phyloP scores from a whole-genome alignment of 2,329 filamentous ascomycete genomes.

The Madurella fahalii region DNA sequence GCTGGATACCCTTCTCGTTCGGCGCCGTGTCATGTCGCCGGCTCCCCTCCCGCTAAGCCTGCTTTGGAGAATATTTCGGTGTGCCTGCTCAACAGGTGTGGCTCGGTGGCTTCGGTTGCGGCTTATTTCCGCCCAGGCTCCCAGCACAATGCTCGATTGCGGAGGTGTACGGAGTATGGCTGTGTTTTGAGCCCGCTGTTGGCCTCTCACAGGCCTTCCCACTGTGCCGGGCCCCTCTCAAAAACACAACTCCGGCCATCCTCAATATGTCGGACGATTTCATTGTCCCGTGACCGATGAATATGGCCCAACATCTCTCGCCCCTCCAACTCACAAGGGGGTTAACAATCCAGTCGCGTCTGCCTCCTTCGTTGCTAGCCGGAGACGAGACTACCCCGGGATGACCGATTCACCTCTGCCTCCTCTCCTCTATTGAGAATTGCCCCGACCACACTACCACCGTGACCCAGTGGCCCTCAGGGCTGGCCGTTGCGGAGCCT shows the following conservation, averaged over 20 bases:
- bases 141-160: not conserved
- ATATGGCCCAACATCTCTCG: too few relatives aligned
- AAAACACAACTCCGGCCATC: not conserved
- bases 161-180: not conserved
- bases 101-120: not conserved
- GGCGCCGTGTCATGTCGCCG: not conserved
- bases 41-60: not conserved
- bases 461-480: not conserved
- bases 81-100: not conserved
- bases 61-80: not conserved
- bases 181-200: not conserved
- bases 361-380: slow-evolving; percentile 1
- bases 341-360: not conserved
- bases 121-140: not conserved
- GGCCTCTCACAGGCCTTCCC: slow-evolving; percentile 3
- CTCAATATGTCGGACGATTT: too few relatives aligned
- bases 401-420: not conserved
- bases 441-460: too few relatives aligned
- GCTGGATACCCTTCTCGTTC: too few relatives aligned
- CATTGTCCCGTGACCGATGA: too few relatives aligned
- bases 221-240: not conserved
- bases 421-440: not conserved
- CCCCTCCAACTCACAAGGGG: too few relatives aligned
- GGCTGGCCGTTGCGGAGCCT: not conserved
- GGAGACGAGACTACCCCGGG: slow-evolving; percentile 2